These are phyloP conservation scores for Peribolospora baueri DNA, from an alignment of 768 basidiomycete species.

Conservation along the genomic window DNA sequence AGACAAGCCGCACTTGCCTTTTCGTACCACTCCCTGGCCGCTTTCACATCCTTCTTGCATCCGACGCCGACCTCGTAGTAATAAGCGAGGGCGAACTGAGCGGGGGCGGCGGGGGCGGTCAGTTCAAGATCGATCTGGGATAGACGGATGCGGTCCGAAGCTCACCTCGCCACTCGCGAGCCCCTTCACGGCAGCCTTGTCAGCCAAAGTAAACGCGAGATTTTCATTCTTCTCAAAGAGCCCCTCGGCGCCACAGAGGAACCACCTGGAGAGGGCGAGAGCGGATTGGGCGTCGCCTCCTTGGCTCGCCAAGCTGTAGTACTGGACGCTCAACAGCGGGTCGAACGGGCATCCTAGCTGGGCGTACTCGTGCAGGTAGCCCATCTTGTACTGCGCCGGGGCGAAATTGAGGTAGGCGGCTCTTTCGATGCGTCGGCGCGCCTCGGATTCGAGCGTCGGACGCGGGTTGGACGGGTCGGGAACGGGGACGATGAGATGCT, in stretches of 20 bases:
- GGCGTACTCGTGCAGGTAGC: slow-evolving; percentile 78
- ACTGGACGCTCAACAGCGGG: slow-evolving; percentile 67
- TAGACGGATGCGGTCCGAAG: neutral
- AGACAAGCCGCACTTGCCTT: slow-evolving; percentile 22
- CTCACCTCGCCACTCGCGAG: slow-evolving; percentile 17
- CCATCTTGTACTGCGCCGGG: slow-evolving; percentile 69
- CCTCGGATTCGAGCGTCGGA: slow-evolving; percentile 30
- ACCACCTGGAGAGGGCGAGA: slow-evolving; percentile 66
- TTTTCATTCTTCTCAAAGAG: slow-evolving; percentile 34
- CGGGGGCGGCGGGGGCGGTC: slow-evolving; percentile 73
- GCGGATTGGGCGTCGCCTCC: slow-evolving; percentile 34
- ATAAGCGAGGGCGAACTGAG: slow-evolving; percentile 91
- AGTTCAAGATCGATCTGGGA: neutral
- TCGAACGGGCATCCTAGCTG: slow-evolving; percentile 64
- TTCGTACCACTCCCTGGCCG: slow-evolving; percentile 55
- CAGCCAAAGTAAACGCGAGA: slow-evolving; percentile 68
- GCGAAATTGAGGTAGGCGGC: slow-evolving; percentile 66
- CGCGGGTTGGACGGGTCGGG: slow-evolving; percentile 28
- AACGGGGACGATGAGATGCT: slow-evolving; percentile 29
- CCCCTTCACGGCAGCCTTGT: slow-evolving; percentile 41
- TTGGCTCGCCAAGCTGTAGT: slow-evolving; percentile 51
- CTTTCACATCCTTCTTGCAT: slow-evolving; percentile 25
- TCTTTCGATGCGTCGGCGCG: slow-evolving; percentile 47
- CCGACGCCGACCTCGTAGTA: slow-evolving; percentile 85
- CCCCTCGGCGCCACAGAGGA: slow-evolving; percentile 53